These are phyloP conservation scores for Daldinia vernicosa DNA, from an alignment of 495 filamentous ascomycete species.

Conservation along the genomic window DNA sequence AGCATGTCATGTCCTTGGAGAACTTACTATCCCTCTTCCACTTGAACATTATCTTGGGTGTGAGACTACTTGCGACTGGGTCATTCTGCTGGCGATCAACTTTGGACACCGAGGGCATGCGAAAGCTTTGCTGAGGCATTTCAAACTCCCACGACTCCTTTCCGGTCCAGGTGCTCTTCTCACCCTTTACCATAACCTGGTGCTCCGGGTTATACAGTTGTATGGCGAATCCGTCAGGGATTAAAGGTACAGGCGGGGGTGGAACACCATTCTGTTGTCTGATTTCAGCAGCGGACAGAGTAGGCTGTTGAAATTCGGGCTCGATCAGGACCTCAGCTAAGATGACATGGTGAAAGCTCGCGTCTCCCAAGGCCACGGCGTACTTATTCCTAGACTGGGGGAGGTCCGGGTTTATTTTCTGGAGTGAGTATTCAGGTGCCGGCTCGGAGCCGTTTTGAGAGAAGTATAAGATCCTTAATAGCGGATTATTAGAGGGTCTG, in stretches of 20 bases:
- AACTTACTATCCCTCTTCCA: slow-evolving; percentile 94
- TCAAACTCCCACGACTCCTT: slow-evolving; percentile 89
- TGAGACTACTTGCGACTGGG: slow-evolving; percentile 70
- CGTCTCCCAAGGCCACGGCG: slow-evolving; percentile 83
- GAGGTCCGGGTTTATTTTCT: slow-evolving; percentile 73
- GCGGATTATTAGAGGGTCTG: slow-evolving; percentile 53
- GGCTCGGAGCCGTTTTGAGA: slow-evolving; percentile 83
- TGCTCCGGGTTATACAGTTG: slow-evolving; percentile 97
- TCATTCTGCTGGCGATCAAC: slow-evolving; percentile 80
- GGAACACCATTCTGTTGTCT: slow-evolving; percentile 72
- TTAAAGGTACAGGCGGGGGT: slow-evolving; percentile 75
- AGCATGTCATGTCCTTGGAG: slow-evolving; percentile 80
- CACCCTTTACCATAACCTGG: slow-evolving; percentile 72
- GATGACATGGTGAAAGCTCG: slow-evolving; percentile 79
- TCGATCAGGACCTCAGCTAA: slow-evolving; percentile 87
- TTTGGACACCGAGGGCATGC: slow-evolving; percentile 75
- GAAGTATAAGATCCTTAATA: slow-evolving; percentile 71
- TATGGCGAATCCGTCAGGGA: slow-evolving; percentile 80
- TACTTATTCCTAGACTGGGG: slow-evolving; percentile 82
- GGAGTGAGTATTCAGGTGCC: slow-evolving; percentile 77
- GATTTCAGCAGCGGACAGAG: slow-evolving; percentile 80
- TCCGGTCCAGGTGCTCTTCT: slow-evolving; percentile 78
- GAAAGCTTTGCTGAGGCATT: slow-evolving; percentile 86
- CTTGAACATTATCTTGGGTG: slow-evolving; percentile 83
- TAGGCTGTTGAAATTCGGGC: slow-evolving; percentile 84